Evolutionary conservation across 371 early-diverging fungal species (phyloP).

Genomic region (Rhizopus arrhizus): DNA sequence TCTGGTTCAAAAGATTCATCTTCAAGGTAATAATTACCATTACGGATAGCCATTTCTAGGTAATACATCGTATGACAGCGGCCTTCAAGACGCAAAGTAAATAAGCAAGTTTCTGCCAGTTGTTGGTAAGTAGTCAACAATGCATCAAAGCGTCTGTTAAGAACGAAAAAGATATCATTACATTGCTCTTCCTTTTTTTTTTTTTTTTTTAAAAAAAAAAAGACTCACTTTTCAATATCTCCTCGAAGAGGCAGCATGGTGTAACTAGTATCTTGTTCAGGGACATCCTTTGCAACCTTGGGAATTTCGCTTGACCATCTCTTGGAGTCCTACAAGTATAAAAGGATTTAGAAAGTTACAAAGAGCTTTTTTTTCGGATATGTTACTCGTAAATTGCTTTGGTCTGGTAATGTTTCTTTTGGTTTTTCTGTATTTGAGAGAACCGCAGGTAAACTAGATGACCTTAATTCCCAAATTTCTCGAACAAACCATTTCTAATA

Average conservation of each 20-base stretch:
- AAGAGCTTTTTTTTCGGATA: slow-evolving; percentile 12
- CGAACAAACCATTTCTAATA: slow-evolving; percentile 73
- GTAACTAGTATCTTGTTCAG: slow-evolving; percentile 7
- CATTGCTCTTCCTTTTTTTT: not conserved
- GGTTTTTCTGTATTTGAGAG: slow-evolving; percentile 16
- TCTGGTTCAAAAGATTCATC: slow-evolving; percentile 83
- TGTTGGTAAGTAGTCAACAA: slow-evolving; percentile 65
- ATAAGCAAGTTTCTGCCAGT: slow-evolving; percentile 78
- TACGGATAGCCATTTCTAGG: slow-evolving; percentile 88
- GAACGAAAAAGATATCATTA: not conserved
- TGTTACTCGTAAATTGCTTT: not conserved
- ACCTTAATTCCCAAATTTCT: slow-evolving; percentile 67
- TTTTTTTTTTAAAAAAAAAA: not conserved
- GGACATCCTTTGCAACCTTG: slow-evolving; percentile 1
- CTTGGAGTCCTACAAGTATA: slow-evolving; percentile 15
- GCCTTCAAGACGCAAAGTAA: slow-evolving; percentile 81
- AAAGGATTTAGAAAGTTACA: not conserved
- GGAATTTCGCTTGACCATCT: slow-evolving; percentile 31
- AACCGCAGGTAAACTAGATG: slow-evolving; percentile 23
- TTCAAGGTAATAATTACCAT: slow-evolving; percentile 78
- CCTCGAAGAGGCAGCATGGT: slow-evolving; percentile 40
- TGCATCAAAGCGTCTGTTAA: slow-evolving; percentile 52
- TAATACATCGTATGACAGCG: slow-evolving; percentile 88
- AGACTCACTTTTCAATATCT: slow-evolving; percentile 43
- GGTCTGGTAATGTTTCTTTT: not conserved